Conservation (phyloP, 2,329 filamentous ascomycete species). For the Dryadomyces quercivorus region DNA sequence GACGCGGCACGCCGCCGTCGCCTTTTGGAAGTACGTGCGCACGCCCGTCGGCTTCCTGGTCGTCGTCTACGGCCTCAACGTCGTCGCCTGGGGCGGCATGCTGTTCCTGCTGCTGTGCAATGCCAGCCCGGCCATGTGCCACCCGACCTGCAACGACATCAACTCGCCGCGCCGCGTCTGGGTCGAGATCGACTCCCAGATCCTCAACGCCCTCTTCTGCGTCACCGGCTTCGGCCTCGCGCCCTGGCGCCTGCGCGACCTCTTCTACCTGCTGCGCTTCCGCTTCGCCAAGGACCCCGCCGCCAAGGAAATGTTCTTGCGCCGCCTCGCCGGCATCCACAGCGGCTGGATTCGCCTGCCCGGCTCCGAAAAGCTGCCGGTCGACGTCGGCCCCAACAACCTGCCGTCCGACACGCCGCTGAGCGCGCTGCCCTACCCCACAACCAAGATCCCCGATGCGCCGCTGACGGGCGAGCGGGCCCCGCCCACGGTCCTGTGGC, state of each 20-base stretch:
- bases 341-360: constrained; percentile 62
- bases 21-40: constrained; percentile 60
- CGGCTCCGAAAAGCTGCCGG: constrained; percentile 48
- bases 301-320: constrained; percentile 36
- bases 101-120: constrained; percentile 75
- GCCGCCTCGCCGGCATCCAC: constrained; percentile 62
- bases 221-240: constrained; percentile 75
- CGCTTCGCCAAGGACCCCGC: constrained; percentile 33
- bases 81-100: constrained; percentile 87
- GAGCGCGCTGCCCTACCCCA: constrained; percentile 48
- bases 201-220: constrained; percentile 75
- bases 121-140: constrained; percentile 61
- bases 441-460: constrained; percentile 47
- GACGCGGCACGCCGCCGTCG: constrained; percentile 41
- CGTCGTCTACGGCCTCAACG: constrained; percentile 67
- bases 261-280: constrained; percentile 60
- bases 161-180: constrained; percentile 67
- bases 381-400: constrained; percentile 39
- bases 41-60: constrained; percentile 69
- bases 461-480: constrained; percentile 64
- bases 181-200: constrained; percentile 77
- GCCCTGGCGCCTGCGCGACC: constrained; percentile 73
- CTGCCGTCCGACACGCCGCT: constrained; percentile 27
- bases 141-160: constrained; percentile 56
- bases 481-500: constrained; percentile 56